Evolutionary conservation across 768 basidiomycete species (phyloP).

Genomic region (Pholiota conissans): DNA sequence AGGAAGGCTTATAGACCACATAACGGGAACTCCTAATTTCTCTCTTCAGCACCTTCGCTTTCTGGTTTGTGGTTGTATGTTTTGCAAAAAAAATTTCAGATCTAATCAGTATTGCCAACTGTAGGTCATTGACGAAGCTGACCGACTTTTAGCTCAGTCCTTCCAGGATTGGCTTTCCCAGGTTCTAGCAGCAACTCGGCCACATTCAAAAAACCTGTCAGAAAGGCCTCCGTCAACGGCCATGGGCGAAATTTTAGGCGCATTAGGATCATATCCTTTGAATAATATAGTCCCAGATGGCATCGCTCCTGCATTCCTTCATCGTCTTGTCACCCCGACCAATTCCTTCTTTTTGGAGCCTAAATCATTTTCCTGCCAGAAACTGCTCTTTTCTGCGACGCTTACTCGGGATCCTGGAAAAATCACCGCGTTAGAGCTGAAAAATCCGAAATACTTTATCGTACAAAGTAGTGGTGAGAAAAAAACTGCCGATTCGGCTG

Average conservation of each 20-base stretch:
- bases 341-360: constrained; percentile 57
- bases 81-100: not conserved
- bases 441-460: constrained; percentile 85
- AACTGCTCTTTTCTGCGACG: constrained; percentile 94
- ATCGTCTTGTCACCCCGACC: constrained; percentile 19
- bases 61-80: constrained; percentile 52
- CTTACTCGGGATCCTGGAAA: constrained; percentile 94
- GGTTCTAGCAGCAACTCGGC: constrained; percentile 74
- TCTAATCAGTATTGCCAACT: not conserved
- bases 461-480: constrained; percentile 56
- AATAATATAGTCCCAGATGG: constrained; percentile 4
- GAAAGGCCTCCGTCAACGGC: not conserved
- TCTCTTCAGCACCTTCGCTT: constrained; percentile 95
- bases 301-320: constrained; percentile 2
- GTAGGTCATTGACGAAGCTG: constrained; percentile 97
- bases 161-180: constrained; percentile 95
- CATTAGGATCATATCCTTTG: not conserved
- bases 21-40: constrained; percentile 86
- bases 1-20: constrained; percentile 91
- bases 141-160: constrained; percentile 90
- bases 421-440: constrained; percentile 77
- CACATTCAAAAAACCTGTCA: constrained; percentile 8
- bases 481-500: constrained; percentile 31
- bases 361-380: constrained; percentile 77
- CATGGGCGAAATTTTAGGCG: not conserved